Evolutionary conservation across 2,329 filamentous ascomycete genomes (phyloP).

Genomic region (Pseudopithomyces maydicus): DNA sequence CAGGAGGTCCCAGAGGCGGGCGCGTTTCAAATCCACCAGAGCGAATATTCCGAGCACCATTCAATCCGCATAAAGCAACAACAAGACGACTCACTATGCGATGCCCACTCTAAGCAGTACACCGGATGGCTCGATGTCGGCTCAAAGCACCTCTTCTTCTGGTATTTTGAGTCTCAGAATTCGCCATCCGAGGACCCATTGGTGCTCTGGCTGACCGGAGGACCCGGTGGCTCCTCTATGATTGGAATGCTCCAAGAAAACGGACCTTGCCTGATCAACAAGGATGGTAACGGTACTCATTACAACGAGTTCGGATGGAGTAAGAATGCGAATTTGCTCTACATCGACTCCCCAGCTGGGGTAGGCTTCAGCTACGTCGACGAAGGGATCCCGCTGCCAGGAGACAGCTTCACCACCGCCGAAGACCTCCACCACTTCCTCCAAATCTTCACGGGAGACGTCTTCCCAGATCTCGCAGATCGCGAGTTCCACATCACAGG

Average conservation of each 20-base stretch:
- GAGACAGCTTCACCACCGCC: conserved; percentile 50
- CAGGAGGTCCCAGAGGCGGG: conserved; percentile 33
- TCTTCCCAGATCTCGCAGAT: conserved; percentile 49
- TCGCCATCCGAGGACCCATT: conserved; percentile 44
- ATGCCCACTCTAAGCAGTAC: conserved; percentile 42
- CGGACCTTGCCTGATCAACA: conserved; percentile 46
- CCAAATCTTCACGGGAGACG: conserved; percentile 53
- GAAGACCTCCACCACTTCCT: conserved; percentile 57
- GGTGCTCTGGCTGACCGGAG: conserved; percentile 50
- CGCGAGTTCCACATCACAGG: conserved; percentile 54
- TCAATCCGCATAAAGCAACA: conserved; percentile 42
- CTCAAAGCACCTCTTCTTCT: conserved; percentile 53
- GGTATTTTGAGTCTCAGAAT: conserved; percentile 51
- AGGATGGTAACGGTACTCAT: conserved; percentile 43
- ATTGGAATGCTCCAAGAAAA: conserved; percentile 45
- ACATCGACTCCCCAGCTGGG: conserved; percentile 46
- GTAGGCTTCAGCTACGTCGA: conserved; percentile 49
- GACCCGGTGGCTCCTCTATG: conserved; percentile 44
- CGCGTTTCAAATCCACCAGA: conserved; percentile 38
- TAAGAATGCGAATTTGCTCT: conserved; percentile 43
- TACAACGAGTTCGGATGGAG: conserved; percentile 48
- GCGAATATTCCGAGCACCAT: conserved; percentile 37
- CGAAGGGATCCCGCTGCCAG: conserved; percentile 39
- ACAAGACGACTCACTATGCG: conserved; percentile 38
- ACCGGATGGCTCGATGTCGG: conserved; percentile 46